phyloP scores from a whole-genome alignment of 2,329 filamentous ascomycete species.

The Fusarium algeriense region DNA sequence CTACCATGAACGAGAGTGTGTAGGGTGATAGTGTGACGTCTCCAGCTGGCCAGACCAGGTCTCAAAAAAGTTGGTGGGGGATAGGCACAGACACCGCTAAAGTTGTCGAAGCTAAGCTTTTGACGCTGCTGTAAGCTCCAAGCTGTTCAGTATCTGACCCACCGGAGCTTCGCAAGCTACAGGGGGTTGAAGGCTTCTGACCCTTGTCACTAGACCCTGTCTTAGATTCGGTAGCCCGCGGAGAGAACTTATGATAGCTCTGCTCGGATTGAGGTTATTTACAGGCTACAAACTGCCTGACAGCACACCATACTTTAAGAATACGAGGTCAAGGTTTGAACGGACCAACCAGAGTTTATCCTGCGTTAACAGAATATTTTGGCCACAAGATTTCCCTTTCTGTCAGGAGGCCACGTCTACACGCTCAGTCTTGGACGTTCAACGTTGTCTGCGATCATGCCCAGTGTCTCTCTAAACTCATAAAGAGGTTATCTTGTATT shows the following conservation, averaged over 20 bases:
- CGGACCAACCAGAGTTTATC: background rate
- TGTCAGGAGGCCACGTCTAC: background rate
- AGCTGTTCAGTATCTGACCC: background rate
- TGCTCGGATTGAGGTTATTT: background rate
- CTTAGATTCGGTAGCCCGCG: conserved; percentile 6
- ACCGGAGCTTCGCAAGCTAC: conserved; percentile 28
- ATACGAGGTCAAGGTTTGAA: background rate
- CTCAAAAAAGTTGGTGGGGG: conserved; percentile 34
- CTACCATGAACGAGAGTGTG: conserved; percentile 17
- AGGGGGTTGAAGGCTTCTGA: conserved; percentile 27
- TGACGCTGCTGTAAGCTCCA: conserved; percentile 10
- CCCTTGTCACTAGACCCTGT: conserved; percentile 30
- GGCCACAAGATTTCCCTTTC: background rate
- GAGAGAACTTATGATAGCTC: conserved; percentile 2
- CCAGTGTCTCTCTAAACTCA: too few species aligned
- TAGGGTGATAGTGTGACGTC: conserved; percentile 37
- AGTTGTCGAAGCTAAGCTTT: conserved; percentile 25
- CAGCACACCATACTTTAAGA: background rate
- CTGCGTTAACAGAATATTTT: background rate
- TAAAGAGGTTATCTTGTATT: too few species aligned
- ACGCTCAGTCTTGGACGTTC: too few species aligned
- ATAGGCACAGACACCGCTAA: conserved; percentile 5
- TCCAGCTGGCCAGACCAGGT: conserved; percentile 7
- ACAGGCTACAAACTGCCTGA: background rate
- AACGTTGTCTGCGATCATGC: too few species aligned